These are phyloP conservation scores for Lactifluus volemus DNA, from an alignment of 768 basidiomycete genomes.

Conservation along the genomic window DNA sequence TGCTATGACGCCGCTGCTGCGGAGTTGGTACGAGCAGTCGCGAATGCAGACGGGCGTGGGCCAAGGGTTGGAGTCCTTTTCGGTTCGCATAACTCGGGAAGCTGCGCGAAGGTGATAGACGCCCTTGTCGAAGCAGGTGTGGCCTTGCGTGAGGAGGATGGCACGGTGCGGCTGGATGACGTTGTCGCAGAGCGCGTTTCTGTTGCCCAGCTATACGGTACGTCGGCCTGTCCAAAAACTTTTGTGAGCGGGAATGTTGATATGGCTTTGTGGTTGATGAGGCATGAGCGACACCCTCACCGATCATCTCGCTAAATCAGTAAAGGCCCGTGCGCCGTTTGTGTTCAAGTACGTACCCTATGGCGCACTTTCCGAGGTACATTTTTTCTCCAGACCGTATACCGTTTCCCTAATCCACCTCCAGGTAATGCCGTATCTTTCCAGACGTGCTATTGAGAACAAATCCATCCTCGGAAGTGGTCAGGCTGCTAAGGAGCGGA, in stretches of 20 bases:
- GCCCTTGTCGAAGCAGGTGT: constrained; percentile 52
- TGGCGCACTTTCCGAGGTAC: constrained; percentile 57
- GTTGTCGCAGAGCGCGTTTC: constrained; percentile 57
- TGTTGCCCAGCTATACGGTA: constrained; percentile 81
- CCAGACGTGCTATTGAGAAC: constrained; percentile 87
- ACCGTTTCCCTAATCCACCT: constrained; percentile 15
- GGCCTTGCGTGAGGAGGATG: constrained; percentile 26
- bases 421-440: constrained; percentile 85
- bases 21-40: constrained; percentile 46
- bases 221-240: constrained; percentile 17
- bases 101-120: constrained; percentile 51
- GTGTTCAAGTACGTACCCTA: constrained; percentile 83
- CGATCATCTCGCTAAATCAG: constrained; percentile 52
- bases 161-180: constrained; percentile 35
- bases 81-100: constrained; percentile 79
- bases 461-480: constrained; percentile 76
- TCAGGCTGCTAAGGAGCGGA: constrained; percentile 53
- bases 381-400: constrained; percentile 5
- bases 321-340: constrained; percentile 48
- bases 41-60: constrained; percentile 37
- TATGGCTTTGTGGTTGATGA: constrained; percentile 23
- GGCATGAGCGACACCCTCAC: constrained; percentile 86
- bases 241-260: background rate
- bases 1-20: constrained; percentile 59
- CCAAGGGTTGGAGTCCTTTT: constrained; percentile 61